Evolutionary conservation across 768 basidiomycete species (phyloP).

Genomic region (Megacollybia marginata): DNA sequence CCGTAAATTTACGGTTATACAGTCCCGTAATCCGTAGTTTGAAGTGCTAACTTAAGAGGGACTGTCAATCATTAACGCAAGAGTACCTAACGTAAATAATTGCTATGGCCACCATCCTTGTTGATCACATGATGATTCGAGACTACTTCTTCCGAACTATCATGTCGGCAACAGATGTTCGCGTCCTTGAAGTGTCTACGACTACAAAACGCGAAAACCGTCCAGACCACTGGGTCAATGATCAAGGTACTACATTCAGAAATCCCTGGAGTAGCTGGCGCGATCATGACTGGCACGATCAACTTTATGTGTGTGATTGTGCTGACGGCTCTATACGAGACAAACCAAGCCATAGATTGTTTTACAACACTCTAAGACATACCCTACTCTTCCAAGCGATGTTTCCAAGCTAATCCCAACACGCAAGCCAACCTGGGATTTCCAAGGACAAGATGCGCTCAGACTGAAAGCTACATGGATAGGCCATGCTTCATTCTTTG

Average conservation of each 20-base stretch:
- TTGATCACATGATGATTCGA: too few species aligned
- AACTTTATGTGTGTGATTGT: conserved; percentile 5
- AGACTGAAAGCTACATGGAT: conserved; percentile 47
- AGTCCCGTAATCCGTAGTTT: too few species aligned
- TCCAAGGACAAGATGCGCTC: conserved; percentile 16
- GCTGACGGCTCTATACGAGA: not conserved
- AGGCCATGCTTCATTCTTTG: conserved; percentile 47
- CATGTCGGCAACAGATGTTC: not conserved
- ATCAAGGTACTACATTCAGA: conserved; percentile 14
- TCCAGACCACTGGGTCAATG: conserved; percentile 22
- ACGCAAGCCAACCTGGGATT: conserved; percentile 31
- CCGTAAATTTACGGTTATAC: too few species aligned
- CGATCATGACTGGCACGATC: conserved; percentile 5
- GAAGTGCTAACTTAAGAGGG: too few species aligned
- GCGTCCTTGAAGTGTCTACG: not conserved
- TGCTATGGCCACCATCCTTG: too few species aligned
- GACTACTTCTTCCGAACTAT: too few species aligned
- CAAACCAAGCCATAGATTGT: not conserved
- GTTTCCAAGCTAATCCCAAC: conserved; percentile 20
- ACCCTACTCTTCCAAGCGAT: conserved; percentile 5
- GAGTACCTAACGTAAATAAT: too few species aligned
- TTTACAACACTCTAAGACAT: not conserved
- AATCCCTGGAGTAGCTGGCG: conserved; percentile 24
- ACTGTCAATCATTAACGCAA: too few species aligned
- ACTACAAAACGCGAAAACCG: not conserved